Evolutionary conservation across 257 asterid species (phyloP).

Genomic region (Avicennia marina): DNA sequence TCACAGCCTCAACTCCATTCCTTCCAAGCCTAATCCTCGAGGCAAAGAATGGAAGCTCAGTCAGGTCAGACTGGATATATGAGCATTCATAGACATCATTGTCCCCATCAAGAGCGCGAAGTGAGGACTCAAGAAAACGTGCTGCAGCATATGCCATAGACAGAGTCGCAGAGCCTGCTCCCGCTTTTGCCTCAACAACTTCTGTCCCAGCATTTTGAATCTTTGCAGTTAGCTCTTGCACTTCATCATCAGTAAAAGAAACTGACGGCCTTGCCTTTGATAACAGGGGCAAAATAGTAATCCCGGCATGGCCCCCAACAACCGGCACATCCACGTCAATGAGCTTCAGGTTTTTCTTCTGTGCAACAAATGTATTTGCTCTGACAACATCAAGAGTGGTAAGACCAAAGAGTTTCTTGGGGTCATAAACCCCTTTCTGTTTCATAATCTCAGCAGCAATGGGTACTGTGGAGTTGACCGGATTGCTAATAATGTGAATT

Average conservation of each 20-base stretch:
- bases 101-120: slow-evolving; percentile 67
- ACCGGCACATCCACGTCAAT: slow-evolving; percentile 70
- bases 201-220: slow-evolving; percentile 73
- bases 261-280: slow-evolving; percentile 55
- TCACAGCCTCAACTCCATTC: slow-evolving; percentile 59
- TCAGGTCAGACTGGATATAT: slow-evolving; percentile 45
- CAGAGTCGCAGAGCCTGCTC: slow-evolving; percentile 76
- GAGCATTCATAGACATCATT: slow-evolving; percentile 60
- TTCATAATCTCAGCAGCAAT: slow-evolving; percentile 67
- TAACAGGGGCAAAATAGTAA: slow-evolving; percentile 60
- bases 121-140: slow-evolving; percentile 62
- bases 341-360: slow-evolving; percentile 54
- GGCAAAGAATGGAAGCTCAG: slow-evolving; percentile 68
- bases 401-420: slow-evolving; percentile 63
- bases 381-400: slow-evolving; percentile 65
- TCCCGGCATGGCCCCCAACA: slow-evolving; percentile 65
- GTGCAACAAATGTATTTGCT: slow-evolving; percentile 59
- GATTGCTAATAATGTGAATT: slow-evolving; percentile 64
- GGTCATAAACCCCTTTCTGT: slow-evolving; percentile 55
- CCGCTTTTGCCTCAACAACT: slow-evolving; percentile 74
- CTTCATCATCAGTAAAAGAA: slow-evolving; percentile 50
- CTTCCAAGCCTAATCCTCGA: slow-evolving; percentile 58
- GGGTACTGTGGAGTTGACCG: slow-evolving; percentile 67
- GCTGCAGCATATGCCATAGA: slow-evolving; percentile 77
- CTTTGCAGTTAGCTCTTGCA: slow-evolving; percentile 46